phyloP scores from a whole-genome alignment of 495 filamentous ascomycete species.

The Aspergillus funiculosus region DNA sequence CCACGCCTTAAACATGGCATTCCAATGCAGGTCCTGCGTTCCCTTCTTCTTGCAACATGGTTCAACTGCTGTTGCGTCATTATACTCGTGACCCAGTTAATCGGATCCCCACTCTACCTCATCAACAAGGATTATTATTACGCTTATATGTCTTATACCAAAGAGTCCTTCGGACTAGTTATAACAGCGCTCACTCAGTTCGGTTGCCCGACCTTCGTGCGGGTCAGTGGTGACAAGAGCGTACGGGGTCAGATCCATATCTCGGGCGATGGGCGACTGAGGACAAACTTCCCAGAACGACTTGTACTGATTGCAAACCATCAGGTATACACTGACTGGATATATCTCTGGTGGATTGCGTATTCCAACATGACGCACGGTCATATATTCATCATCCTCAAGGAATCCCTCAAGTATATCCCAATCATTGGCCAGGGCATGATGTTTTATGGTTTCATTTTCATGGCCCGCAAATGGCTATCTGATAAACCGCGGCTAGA shows the following conservation, averaged over 20 bases:
- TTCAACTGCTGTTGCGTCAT: slow-evolving; percentile 52
- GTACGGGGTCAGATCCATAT: slow-evolving; percentile 53
- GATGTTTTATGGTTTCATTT: slow-evolving; percentile 66
- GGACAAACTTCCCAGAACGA: slow-evolving; percentile 54
- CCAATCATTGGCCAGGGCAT: slow-evolving; percentile 59
- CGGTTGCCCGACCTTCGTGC: slow-evolving; percentile 54
- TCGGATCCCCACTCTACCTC: slow-evolving; percentile 55
- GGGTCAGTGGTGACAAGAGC: slow-evolving; percentile 56
- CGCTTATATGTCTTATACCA: slow-evolving; percentile 59
- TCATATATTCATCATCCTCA: slow-evolving; percentile 63
- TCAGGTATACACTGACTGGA: slow-evolving; percentile 67
- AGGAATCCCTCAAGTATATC: slow-evolving; percentile 61
- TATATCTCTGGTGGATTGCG: slow-evolving; percentile 66
- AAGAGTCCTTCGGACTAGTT: slow-evolving; percentile 56
- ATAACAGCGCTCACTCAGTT: slow-evolving; percentile 56
- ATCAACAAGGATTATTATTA: slow-evolving; percentile 56
- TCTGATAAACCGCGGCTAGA: slow-evolving; percentile 56
- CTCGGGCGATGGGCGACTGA: slow-evolving; percentile 49
- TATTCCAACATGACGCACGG: slow-evolving; percentile 62
- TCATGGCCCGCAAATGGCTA: slow-evolving; percentile 63
- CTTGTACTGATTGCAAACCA: slow-evolving; percentile 62
- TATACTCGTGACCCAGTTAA: slow-evolving; percentile 49
- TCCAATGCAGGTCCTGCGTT: slow-evolving; percentile 57
- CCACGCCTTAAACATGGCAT: slow-evolving; percentile 61
- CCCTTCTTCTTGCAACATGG: slow-evolving; percentile 59